Base-by-base conservation (phyloP, 1,284 basidiomycete genomes). In the Pseudozyma flocculosa region DNA sequence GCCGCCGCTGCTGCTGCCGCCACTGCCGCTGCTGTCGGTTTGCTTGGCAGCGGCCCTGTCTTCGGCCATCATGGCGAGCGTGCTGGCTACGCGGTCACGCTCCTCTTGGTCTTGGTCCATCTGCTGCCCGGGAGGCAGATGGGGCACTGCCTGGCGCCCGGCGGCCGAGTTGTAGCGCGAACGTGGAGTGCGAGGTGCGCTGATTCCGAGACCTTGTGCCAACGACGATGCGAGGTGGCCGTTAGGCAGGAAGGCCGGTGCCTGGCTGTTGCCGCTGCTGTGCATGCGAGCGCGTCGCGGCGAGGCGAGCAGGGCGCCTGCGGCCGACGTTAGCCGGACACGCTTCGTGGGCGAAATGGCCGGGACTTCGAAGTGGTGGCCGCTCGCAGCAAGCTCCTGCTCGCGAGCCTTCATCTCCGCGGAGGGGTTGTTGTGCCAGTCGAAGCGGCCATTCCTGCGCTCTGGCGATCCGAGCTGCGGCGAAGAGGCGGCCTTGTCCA, bases 201-300 rank as follows among this genome's bases (percentile, higher is more conserved):
- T 59, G 37, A 70, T 38, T 1, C 68, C 68, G 8, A 70, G 40
- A 44, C 63, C 68, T 46, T 68, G 65, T 13, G 68, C 68, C 7
- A 70, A 54, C 13, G 68, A 70, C 5, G 68, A 70, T 1, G 68
- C 68, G 5, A 65, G 68, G 40, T 68, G 68, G 14, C 68, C 68
- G 29, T 70, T 70, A 29, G 68, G 58, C 2, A 70, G 43, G 36
- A 70, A 58, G 9, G 57, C 42, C 22, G 30, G 45, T 22, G 18
- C 17, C 18, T 21, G 39, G 39, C 11, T 21, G 39, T 23, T 11
- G 18, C 10, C 56, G 21, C 43, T 48, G 44, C 57, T 61, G 43
- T 65, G 50, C 43, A 61, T 43, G 11, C 58, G 39, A n/a, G 30
- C 21, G 2, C 62, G 23, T 2, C 43, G 45, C 21, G 51, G 53